Evolutionary conservation across 1,284 basidiomycete genomes (phyloP), one percentile per base, ranked within the genome.

Genomic region (Volvariella volvacea): DNA sequence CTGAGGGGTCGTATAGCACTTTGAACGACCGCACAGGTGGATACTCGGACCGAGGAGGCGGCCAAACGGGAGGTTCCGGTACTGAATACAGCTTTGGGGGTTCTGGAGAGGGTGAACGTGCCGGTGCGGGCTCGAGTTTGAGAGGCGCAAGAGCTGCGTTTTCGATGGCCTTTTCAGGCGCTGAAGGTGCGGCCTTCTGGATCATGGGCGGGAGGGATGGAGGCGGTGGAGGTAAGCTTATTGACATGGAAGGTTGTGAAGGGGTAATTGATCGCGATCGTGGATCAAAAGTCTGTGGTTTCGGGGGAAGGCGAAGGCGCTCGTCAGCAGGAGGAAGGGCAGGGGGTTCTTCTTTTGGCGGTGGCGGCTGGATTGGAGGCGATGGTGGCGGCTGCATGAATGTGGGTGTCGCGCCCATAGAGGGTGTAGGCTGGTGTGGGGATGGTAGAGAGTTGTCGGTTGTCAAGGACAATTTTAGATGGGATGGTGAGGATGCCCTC

Each of bases 1-100:
- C 34, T 9, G 64, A 52, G 31, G 79, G 74, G 55, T 89, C 85
- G 56, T 74, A 88, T 8, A 83, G 56, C 12, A 87, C 69, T 52
- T 75, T 78, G 63, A 71, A 83, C 34, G 76, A 60, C 44, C 64
- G 71, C 25, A 65, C 67, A 3, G 60, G 48, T 0, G 79, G 67
- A 50, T 71, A 79, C 15, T 50, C 57, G 2, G 51, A 52, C 3
- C 48, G 52, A 4, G 60, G 54, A 16, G 65, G 62, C 4, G 66
- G 66, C 61, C 62, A 68, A 7, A 49, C 44, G 17, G 59, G 65
- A 16, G 54, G 53, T 4, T 59, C 55, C 0, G 58, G 58, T n/a
- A 55, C 46, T 4, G 59, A 54, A 40, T 57, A 56, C 16, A 54
- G 46, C 49, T 52, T 50, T 2, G 54, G 55, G 16, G 12, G 19